Evolutionary conservation across 2,329 filamentous ascomycete genomes (phyloP).

Genomic region (Graphium sp.): DNA sequence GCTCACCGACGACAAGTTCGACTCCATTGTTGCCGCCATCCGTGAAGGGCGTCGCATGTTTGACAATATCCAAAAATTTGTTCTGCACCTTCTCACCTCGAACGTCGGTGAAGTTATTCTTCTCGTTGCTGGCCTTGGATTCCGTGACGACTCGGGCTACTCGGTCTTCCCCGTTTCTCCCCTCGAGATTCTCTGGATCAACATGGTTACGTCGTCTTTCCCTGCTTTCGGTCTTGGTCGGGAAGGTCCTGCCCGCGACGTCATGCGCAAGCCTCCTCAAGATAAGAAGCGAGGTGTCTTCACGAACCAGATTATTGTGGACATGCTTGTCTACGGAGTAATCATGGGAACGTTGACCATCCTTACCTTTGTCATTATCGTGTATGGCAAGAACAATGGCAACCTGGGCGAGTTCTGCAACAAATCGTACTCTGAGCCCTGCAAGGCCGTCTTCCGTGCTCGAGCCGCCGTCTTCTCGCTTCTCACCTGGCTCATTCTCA

Average conservation of each 20-base stretch:
- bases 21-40: slow-evolving; percentile 68
- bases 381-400: slow-evolving; percentile 37
- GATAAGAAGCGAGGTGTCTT: slow-evolving; percentile 53
- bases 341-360: slow-evolving; percentile 59
- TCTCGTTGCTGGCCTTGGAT: slow-evolving; percentile 64
- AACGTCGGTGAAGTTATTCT: slow-evolving; percentile 76
- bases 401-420: slow-evolving; percentile 48
- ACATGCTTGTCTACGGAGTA: slow-evolving; percentile 65
- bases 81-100: slow-evolving; percentile 61
- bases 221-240: slow-evolving; percentile 80
- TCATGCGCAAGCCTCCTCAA: slow-evolving; percentile 69
- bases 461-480: slow-evolving; percentile 59
- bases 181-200: slow-evolving; percentile 84
- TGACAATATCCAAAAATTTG: slow-evolving; percentile 80
- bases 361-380: slow-evolving; percentile 47
- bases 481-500: slow-evolving; percentile 56
- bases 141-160: slow-evolving; percentile 53
- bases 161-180: slow-evolving; percentile 79
- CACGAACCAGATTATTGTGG: slow-evolving; percentile 58
- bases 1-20: slow-evolving; percentile 76
- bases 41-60: slow-evolving; percentile 74
- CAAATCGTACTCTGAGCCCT: slow-evolving; percentile 34
- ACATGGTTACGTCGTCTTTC: slow-evolving; percentile 79
- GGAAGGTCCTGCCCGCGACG: slow-evolving; percentile 56
- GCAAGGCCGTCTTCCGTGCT: slow-evolving; percentile 47